Conservation (phyloP, 768 basidiomycete species). For the Russula lepida region DNA sequence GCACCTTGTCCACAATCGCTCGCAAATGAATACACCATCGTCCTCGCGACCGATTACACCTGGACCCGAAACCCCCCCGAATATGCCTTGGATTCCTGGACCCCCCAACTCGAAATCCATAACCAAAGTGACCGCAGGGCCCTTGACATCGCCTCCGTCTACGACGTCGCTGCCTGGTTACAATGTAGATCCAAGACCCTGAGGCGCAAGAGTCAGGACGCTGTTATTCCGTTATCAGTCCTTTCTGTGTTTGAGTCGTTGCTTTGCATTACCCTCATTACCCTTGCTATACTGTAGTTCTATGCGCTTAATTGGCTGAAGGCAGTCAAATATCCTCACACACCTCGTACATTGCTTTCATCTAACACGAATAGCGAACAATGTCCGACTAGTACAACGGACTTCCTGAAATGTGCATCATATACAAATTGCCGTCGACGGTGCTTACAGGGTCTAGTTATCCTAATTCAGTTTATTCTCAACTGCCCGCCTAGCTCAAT, state of each 20-base stretch:
- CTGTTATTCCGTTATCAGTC: background rate
- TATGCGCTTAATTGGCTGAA: conserved; percentile 1
- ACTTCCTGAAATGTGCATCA: background rate
- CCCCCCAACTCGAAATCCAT: conserved; percentile 11
- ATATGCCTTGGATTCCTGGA: conserved; percentile 18
- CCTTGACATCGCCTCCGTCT: conserved; percentile 15
- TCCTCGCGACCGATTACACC: conserved; percentile 54
- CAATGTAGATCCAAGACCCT: conserved; percentile 18
- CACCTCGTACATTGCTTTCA: conserved; percentile 4
- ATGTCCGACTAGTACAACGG: background rate
- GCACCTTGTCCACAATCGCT: conserved; percentile 88
- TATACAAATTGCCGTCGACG: background rate
- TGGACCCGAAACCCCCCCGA: conserved; percentile 28
- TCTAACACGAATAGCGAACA: conserved; percentile 4
- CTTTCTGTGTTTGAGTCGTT: background rate
- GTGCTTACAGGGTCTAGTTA: background rate
- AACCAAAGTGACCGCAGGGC: conserved; percentile 12
- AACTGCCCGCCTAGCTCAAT: conserved; percentile 54
- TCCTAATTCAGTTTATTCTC: too few relatives aligned
- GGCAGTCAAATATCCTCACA: background rate
- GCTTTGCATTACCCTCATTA: conserved; percentile 13
- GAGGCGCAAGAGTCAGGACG: background rate
- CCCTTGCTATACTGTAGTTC: conserved; percentile 11
- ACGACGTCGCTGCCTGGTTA: conserved; percentile 19
- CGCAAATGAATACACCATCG: conserved; percentile 67